A percentile compares a stretch with the other conserved stretches of the same genome.
Evolutionary conservation across 129 eudicot species (phyloP).

Genomic region (Flaveria bidentis): DNA sequence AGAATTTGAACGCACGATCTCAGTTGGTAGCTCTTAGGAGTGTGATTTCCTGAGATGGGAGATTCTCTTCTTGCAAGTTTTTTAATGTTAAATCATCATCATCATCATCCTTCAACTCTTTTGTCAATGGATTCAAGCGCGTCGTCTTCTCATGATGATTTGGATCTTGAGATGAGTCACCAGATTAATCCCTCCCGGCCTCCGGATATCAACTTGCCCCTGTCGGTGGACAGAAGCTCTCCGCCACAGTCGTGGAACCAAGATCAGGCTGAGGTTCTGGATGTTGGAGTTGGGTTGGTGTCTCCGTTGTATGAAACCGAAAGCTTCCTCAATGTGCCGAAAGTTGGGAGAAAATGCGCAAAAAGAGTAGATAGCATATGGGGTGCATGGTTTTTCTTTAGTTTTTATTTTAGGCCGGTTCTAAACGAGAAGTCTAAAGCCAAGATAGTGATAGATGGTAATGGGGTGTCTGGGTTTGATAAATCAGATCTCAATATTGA

Average conservation of each 20-base stretch:
- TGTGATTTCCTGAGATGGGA: slow-evolving; percentile 65
- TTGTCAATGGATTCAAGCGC: slow-evolving; percentile 97
- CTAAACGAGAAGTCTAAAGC: slow-evolving; percentile 78
- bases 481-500: slow-evolving; percentile 80
- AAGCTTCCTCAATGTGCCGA: slow-evolving; percentile 53
- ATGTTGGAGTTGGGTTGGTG: slow-evolving; percentile 70
- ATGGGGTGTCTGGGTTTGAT: slow-evolving; percentile 76
- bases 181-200: slow-evolving; percentile 64
- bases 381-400: slow-evolving; percentile 96
- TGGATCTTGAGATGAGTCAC: slow-evolving; percentile 83
- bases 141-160: slow-evolving; percentile 77
- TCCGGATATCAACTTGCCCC: slow-evolving; percentile 84
- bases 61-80: slow-evolving; percentile 63
- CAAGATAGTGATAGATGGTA: slow-evolving; percentile 52
- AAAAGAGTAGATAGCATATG: slow-evolving; percentile 84
- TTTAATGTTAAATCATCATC: slow-evolving; percentile 65
- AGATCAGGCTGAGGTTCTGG: slow-evolving; percentile 63
- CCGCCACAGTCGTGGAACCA: slow-evolving; percentile 67
- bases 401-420: slow-evolving; percentile 73
- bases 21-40: slow-evolving; percentile 35
- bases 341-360: slow-evolving; percentile 67
- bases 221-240: slow-evolving; percentile 66
- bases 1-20: slow-evolving; percentile 19
- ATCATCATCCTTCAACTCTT: slow-evolving; percentile 82
- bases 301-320: slow-evolving; percentile 72